Base-by-base conservation (phyloP, 2,329 filamentous ascomycete genomes). In the Neofusicoccum sp. region DNA sequence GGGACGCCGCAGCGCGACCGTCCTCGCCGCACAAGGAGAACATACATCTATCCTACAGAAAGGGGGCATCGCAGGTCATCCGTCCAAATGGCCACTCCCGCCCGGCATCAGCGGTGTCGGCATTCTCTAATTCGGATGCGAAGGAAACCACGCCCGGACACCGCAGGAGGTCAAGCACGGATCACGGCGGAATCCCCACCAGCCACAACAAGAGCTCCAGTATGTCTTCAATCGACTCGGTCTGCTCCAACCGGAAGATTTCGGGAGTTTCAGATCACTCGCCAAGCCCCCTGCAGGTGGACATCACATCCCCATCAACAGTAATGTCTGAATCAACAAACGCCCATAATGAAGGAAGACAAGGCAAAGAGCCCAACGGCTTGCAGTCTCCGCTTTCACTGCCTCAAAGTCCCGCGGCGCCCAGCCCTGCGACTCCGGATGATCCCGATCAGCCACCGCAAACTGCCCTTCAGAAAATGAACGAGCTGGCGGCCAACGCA, bases 401-500 rank as follows among this genome's bases (percentile, higher is more conserved):
- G 36, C 67, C 81, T 3, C 81, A 84, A 54, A 89, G 87, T 67
- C 85, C 88, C 83, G 16, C 90, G 84, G 74, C 82, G 81, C 54
- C 45, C 11, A 52, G 80, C 74, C 34, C 79, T 77, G 69, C 31
- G 12, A 37, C 41, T 8, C 34, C 60, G 12, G 61, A 63, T 16
- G 59, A 62, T 3, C 12, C 59, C n/a, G 59, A 54, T 8, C 49
- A 56, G 8, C 49, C 33, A 14, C 75, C 70, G 65, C 73, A 71
- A 75, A 82, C 66, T 71, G 70, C 80, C 1, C 72, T 85, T 14
- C 87, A 89, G 62, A 83, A 87, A 6, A 80, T 90, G 65, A 90
- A 87, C 66, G 93, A 96, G 65, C 82, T 92, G 6, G 92, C 95
- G 9, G 86, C 90, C n/a, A 95, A 92, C 73, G 95, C 95, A 12